Evolutionary conservation across 2,329 filamentous ascomycete species (phyloP).

Genomic region (Penicillium verrucosum): DNA sequence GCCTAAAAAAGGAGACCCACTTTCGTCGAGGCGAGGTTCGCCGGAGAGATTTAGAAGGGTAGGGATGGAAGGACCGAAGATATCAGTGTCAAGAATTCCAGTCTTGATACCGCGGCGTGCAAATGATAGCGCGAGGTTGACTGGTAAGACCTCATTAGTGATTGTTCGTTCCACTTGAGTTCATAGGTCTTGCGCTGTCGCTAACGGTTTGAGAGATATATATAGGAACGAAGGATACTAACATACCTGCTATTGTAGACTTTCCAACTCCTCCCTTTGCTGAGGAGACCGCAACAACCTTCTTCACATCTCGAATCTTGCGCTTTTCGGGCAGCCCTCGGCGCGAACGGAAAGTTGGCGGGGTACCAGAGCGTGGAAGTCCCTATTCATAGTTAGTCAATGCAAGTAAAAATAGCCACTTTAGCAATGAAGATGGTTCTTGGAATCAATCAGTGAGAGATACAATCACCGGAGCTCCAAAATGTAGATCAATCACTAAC

Average conservation of each 20-base stretch:
- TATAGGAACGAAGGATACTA: not conserved
- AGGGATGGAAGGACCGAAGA: slow-evolving; percentile 93
- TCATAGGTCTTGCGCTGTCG: not conserved
- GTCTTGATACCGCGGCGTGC: slow-evolving; percentile 75
- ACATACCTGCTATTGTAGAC: slow-evolving; percentile 78
- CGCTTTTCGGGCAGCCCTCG: slow-evolving; percentile 77
- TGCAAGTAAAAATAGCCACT: not conserved
- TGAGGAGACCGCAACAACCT: slow-evolving; percentile 94
- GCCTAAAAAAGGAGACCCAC: slow-evolving; percentile 51
- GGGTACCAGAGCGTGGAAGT: slow-evolving; percentile 71
- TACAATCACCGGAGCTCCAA: not conserved
- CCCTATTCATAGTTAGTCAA: slow-evolving; percentile 56
- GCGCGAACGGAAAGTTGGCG: slow-evolving; percentile 67
- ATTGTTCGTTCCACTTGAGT: not conserved
- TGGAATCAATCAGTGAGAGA: not conserved
- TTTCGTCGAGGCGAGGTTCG: slow-evolving; percentile 70
- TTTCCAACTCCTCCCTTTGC: slow-evolving; percentile 99
- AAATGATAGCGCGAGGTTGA: slow-evolving; percentile 82
- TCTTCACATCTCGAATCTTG: slow-evolving; percentile 77
- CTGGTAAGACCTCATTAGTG: slow-evolving; percentile 27
- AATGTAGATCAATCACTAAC: slow-evolving; percentile 45
- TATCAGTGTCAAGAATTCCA: slow-evolving; percentile 91
- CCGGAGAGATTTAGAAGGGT: slow-evolving; percentile 79
- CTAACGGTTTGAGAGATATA: not conserved
- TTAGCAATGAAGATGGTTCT: not conserved